Percentiles rank a stretch among this genome's conserved stretches.
phyloP scores from a whole-genome alignment of 208 protist genomes.

The Tritrichomonas musculus region DNA sequence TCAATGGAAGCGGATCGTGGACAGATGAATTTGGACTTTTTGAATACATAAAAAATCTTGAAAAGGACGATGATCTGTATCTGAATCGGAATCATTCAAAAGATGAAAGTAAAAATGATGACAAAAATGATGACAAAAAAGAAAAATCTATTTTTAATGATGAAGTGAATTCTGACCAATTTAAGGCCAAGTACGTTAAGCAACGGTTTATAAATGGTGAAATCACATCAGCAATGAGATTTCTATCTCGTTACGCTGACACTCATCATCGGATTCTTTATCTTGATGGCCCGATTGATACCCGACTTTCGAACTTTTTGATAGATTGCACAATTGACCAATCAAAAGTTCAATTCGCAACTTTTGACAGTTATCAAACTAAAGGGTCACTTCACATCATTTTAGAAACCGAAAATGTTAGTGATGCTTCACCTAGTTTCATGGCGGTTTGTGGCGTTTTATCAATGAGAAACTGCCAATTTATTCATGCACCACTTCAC shows the following conservation, averaged over 20 bases:
- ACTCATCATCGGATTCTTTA: not conserved
- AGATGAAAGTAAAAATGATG: not conserved
- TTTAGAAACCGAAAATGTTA: not conserved
- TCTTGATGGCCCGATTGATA: not conserved
- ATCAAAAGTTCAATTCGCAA: too few species aligned
- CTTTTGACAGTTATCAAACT: not conserved
- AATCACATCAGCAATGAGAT: not conserved
- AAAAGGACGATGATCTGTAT: too few species aligned
- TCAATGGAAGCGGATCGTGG: not conserved
- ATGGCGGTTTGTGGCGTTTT: not conserved
- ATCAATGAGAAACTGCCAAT: not conserved
- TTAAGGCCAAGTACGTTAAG: too few species aligned
- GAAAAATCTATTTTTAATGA: too few species aligned
- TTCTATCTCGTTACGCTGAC: not conserved
- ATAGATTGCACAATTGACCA: too few species aligned
- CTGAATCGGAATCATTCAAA: too few species aligned
- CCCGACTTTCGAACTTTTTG: not conserved
- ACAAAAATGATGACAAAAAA: too few species aligned
- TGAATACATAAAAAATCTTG: too few species aligned
- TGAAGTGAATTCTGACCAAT: too few species aligned
- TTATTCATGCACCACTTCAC: not conserved
- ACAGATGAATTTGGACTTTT: not conserved
- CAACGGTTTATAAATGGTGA: not conserved
- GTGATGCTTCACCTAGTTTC: not conserved
- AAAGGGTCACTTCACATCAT: not conserved